Evolutionary conservation across 2,329 filamentous ascomycete genomes (phyloP).

Genomic region (Arthrobotrys sphaeroides): DNA sequence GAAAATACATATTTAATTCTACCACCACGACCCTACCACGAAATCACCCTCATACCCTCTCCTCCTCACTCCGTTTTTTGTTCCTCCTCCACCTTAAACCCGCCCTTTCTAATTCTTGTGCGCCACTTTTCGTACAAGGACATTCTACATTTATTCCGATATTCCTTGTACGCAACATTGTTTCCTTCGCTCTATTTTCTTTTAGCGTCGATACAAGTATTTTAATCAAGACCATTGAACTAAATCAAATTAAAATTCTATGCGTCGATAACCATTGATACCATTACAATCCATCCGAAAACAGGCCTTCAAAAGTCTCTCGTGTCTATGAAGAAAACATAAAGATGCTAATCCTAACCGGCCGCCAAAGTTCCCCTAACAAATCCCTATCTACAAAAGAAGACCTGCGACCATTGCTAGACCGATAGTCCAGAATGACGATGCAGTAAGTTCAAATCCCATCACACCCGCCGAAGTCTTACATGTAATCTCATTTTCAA

Average conservation of each 20-base stretch:
- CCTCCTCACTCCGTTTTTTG: conserved; percentile 20
- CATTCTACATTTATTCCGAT: conserved; percentile 29
- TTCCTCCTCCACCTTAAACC: neutral
- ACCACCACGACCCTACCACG: conserved; percentile 30
- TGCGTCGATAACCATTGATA: neutral
- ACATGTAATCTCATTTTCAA: neutral
- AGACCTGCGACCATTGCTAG: neutral
- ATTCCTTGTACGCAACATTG: conserved; percentile 43
- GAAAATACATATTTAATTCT: conserved; percentile 44
- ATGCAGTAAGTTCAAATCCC: conserved; percentile 6
- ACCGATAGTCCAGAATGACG: neutral
- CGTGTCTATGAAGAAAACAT: too few species aligned
- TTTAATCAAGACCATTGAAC: conserved; percentile 53
- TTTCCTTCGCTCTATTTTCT: conserved; percentile 45
- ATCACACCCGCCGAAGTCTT: neutral
- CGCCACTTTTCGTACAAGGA: conserved; percentile 10
- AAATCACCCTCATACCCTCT: conserved; percentile 13
- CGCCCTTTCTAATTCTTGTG: neutral
- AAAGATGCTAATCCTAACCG: too few species aligned
- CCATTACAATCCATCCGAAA: neutral
- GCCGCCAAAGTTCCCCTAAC: too few species aligned
- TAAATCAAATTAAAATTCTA: conserved; percentile 36
- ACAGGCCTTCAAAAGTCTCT: neutral
- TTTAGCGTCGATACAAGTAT: conserved; percentile 54
- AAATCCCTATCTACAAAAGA: neutral